Evolutionary conservation across 352 stramenopile genomes (phyloP).

Genomic region (Globisporangium okanoganense): DNA sequence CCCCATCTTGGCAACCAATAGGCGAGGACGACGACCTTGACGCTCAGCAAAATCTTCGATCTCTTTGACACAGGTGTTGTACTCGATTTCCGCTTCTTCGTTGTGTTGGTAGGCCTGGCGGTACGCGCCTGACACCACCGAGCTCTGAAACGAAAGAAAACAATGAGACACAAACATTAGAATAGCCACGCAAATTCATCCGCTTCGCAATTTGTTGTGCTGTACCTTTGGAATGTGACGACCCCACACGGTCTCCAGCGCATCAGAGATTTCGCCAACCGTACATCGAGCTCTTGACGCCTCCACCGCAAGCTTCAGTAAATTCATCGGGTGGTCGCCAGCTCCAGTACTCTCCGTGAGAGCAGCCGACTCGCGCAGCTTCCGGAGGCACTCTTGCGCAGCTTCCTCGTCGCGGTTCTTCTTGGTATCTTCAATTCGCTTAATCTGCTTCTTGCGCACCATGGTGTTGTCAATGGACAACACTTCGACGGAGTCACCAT

Average conservation of each 20-base stretch:
- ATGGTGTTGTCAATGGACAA: constrained; percentile 92
- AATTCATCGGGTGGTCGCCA: constrained; percentile 90
- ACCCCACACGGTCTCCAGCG: constrained; percentile 94
- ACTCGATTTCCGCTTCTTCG: constrained; percentile 77
- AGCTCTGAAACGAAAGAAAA: constrained; percentile 27
- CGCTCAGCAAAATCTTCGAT: constrained; percentile 92
- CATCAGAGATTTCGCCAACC: constrained; percentile 94
- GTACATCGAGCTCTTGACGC: constrained; percentile 89
- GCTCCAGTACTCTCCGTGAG: constrained; percentile 64
- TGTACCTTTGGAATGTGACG: constrained; percentile 87
- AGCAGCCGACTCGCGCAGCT: constrained; percentile 41
- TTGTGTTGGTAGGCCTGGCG: constrained; percentile 52
- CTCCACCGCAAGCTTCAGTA: constrained; percentile 93
- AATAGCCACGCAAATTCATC: not conserved
- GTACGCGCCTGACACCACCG: constrained; percentile 55
- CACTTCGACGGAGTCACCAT: constrained; percentile 89
- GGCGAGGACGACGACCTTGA: constrained; percentile 91
- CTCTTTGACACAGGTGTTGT: constrained; percentile 81
- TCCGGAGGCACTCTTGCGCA: constrained; percentile 55
- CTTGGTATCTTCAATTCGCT: constrained; percentile 83
- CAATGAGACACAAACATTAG: not conserved
- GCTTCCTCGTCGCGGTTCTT: constrained; percentile 72
- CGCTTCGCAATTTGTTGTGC: too few species aligned
- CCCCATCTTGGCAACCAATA: constrained; percentile 96
- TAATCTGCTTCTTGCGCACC: constrained; percentile 90